These are phyloP conservation scores for Plasmodium blacklocki DNA, from an alignment of 169 alveolate genomes.

Conservation along the genomic window DNA sequence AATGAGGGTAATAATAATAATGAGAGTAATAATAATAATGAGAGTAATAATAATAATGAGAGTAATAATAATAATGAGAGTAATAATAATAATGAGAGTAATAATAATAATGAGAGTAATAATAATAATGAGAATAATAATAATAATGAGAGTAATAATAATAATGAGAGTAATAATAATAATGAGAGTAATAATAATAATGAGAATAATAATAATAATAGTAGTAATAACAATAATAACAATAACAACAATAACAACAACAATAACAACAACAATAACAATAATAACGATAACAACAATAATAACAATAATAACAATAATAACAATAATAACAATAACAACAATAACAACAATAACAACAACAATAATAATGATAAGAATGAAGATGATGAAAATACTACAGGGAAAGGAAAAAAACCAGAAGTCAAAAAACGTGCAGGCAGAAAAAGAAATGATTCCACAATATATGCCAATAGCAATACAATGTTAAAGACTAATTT, in stretches of 20 bases:
- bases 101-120: not conserved
- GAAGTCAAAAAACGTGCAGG: no score
- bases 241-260: not conserved
- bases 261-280: not conserved
- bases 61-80: not conserved
- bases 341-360: not conserved
- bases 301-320: not conserved
- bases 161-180: not conserved
- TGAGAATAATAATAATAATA: not conserved
- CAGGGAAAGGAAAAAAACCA: no score
- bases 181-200: not conserved
- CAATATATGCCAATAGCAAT: no score
- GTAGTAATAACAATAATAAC: not conserved
- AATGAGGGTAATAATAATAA: not conserved
- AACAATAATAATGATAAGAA: not conserved
- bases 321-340: not conserved
- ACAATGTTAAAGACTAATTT: no score
- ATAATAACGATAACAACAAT: not conserved
- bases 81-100: not conserved
- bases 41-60: not conserved
- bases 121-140: not conserved
- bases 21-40: not conserved
- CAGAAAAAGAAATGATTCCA: no score
- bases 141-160: not conserved
- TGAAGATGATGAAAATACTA: not conserved